These are phyloP conservation scores for Calonectria naviculata DNA, from an alignment of 2,329 filamentous ascomycete species.

Conservation along the genomic window DNA sequence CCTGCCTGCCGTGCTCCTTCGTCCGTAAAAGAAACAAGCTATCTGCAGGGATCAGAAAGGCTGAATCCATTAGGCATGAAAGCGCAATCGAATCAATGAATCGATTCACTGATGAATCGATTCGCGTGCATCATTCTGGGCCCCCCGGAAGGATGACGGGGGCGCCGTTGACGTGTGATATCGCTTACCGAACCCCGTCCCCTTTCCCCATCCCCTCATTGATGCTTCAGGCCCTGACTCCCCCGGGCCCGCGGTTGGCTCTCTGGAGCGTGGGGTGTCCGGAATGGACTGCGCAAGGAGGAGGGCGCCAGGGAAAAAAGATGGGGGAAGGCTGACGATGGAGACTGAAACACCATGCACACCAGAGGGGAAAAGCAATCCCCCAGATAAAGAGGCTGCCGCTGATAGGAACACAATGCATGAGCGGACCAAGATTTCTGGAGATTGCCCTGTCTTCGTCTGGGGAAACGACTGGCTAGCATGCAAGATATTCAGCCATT, in stretches of 20 bases:
- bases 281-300: background rate
- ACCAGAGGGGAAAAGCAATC: background rate
- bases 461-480: slow-evolving; percentile 3
- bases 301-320: background rate
- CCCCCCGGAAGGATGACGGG: slow-evolving; percentile 14
- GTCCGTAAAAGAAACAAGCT: background rate
- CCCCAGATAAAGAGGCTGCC: slow-evolving; percentile 5
- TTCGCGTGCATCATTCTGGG: background rate
- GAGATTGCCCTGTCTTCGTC: slow-evolving; percentile 6
- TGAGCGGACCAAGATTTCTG: background rate
- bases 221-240: background rate
- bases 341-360: slow-evolving; percentile 2
- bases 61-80: background rate
- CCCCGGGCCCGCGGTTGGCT: slow-evolving; percentile 14
- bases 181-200: slow-evolving; percentile 10
- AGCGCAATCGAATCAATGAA: background rate
- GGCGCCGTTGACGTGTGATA: slow-evolving; percentile 37
- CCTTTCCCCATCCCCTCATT: background rate
- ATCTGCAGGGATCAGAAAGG: background rate
- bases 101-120: slow-evolving; percentile 7
- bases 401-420: slow-evolving; percentile 7
- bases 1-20: background rate
- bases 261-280: slow-evolving; percentile 17
- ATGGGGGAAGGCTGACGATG: slow-evolving; percentile 2
- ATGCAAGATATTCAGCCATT: slow-evolving; percentile 1